phyloP scores from a whole-genome alignment of 805 yeast genomes.

The Candida boleticola region DNA sequence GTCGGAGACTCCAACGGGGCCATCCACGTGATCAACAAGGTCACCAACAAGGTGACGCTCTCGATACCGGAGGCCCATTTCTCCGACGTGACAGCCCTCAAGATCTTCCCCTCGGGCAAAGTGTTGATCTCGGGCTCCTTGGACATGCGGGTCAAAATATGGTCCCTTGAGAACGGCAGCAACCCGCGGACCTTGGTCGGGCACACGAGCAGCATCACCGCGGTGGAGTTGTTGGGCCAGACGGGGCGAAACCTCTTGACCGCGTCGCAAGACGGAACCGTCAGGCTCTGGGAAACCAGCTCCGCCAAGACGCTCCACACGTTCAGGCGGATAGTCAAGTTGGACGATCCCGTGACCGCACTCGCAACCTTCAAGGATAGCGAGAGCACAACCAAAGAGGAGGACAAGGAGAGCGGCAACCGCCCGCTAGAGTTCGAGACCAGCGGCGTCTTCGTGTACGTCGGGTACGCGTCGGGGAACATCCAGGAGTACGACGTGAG shows the following conservation, averaged over 20 bases:
- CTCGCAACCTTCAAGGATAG: neutral
- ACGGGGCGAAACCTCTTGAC: conserved; percentile 17
- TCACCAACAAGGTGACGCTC: neutral
- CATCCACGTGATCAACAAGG: neutral
- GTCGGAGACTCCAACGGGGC: conserved; percentile 4
- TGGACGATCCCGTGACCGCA: conserved; percentile 11
- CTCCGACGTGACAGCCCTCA: conserved; percentile 7
- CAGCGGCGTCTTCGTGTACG: conserved; percentile 9
- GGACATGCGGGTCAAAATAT: conserved; percentile 13
- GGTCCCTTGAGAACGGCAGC: conserved; percentile 9
- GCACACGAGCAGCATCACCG: conserved; percentile 11
- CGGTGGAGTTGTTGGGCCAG: conserved; percentile 10
- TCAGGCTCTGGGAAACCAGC: conserved; percentile 17
- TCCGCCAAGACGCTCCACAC: conserved; percentile 9
- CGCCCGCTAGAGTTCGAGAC: conserved; percentile 13
- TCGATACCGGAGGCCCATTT: conserved; percentile 10
- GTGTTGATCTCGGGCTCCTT: conserved; percentile 14
- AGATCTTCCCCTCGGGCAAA: conserved; percentile 14
- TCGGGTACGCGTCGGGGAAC: conserved; percentile 16
- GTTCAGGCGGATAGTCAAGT: conserved; percentile 12
- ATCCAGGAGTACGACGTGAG: conserved; percentile 15
- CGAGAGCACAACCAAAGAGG: neutral
- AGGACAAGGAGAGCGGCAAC: neutral
- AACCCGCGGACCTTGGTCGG: conserved; percentile 11
- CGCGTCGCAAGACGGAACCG: conserved; percentile 14